phyloP scores from a whole-genome alignment of 257 asterid genomes.

The Nicotiana noctiflora region DNA sequence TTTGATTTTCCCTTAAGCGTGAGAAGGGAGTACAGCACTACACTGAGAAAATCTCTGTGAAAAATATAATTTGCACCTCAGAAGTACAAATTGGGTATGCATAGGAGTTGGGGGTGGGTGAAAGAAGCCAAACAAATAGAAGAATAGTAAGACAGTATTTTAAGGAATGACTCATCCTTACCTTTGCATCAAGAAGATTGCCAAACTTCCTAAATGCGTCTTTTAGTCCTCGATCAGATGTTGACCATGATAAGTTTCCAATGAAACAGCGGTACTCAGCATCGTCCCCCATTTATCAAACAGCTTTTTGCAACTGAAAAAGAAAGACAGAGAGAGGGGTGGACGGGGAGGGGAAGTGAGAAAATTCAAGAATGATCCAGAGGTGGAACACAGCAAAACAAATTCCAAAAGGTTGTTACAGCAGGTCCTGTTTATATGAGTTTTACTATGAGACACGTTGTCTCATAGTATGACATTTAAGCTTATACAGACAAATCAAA shows the following conservation, averaged over 20 bases:
- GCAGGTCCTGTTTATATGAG: not conserved
- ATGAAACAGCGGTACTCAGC: conserved; percentile 70
- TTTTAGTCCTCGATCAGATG: conserved; percentile 58
- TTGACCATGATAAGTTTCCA: conserved; percentile 78
- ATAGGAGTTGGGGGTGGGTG: not conserved
- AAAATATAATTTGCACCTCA: not conserved
- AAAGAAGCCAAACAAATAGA: not conserved
- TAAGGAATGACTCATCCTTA: conserved; percentile 9
- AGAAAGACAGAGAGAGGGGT: not conserved
- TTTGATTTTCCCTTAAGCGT: not conserved
- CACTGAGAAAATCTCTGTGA: too few species aligned
- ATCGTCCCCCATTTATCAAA: conserved; percentile 48
- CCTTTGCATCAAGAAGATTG: conserved; percentile 72
- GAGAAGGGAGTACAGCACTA: not conserved
- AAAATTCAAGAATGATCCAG: not conserved
- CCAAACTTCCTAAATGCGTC: conserved; percentile 74
- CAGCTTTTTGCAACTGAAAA: conserved; percentile 17
- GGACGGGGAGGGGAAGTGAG: not conserved
- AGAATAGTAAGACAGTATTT: not conserved
- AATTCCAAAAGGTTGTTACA: not conserved
- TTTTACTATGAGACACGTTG: not conserved
- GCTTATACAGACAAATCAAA: not conserved
- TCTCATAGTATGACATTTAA: not conserved
- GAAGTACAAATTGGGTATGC: not conserved
- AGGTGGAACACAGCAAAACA: not conserved